A percentile compares a stretch with the other conserved stretches of the same genome.
These are phyloP conservation scores for Russula abietina DNA, from an alignment of 768 basidiomycete species.

Conservation along the genomic window DNA sequence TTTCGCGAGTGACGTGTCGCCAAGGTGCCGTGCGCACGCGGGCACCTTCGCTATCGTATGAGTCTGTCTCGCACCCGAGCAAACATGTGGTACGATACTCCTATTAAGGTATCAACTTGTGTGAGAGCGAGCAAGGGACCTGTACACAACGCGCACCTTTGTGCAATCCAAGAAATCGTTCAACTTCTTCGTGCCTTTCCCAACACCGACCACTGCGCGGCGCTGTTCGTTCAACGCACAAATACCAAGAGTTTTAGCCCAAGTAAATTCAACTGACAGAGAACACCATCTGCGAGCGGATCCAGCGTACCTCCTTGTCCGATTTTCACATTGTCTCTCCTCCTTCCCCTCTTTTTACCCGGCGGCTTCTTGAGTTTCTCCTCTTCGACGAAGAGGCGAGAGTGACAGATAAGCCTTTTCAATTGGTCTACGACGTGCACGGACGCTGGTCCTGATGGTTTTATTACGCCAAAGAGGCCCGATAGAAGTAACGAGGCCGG, in stretches of 20 bases:
- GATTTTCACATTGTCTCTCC: slow-evolving; percentile 63
- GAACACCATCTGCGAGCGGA: slow-evolving; percentile 91
- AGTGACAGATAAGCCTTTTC: slow-evolving; percentile 70
- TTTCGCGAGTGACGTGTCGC: slow-evolving; percentile 75
- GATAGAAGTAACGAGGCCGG: slow-evolving; percentile 49
- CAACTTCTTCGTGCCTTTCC: slow-evolving; percentile 88
- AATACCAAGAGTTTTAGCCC: background rate
- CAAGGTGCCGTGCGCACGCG: slow-evolving; percentile 71
- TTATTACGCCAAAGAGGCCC: slow-evolving; percentile 79
- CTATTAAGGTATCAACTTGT: slow-evolving; percentile 40
- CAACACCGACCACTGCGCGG: slow-evolving; percentile 74
- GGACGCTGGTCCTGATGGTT: slow-evolving; percentile 89
- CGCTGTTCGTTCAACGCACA: slow-evolving; percentile 11
- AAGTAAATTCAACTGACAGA: slow-evolving; percentile 48
- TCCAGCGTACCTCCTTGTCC: slow-evolving; percentile 95
- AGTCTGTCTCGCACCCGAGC: slow-evolving; percentile 91
- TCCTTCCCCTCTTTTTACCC: slow-evolving; percentile 40
- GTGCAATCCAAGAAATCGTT: too few species aligned
- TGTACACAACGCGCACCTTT: too few species aligned
- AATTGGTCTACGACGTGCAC: slow-evolving; percentile 86
- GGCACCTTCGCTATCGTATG: slow-evolving; percentile 87
- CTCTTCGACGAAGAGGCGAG: slow-evolving; percentile 67
- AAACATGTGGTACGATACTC: slow-evolving; percentile 89
- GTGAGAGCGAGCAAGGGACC: too few species aligned
- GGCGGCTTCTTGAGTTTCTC: slow-evolving; percentile 50